A percentile compares a stretch with the other conserved stretches of the same genome.
Conservation (phyloP, 176 grass and related monocot genomes). For the Eragrostis curvula region DNA sequence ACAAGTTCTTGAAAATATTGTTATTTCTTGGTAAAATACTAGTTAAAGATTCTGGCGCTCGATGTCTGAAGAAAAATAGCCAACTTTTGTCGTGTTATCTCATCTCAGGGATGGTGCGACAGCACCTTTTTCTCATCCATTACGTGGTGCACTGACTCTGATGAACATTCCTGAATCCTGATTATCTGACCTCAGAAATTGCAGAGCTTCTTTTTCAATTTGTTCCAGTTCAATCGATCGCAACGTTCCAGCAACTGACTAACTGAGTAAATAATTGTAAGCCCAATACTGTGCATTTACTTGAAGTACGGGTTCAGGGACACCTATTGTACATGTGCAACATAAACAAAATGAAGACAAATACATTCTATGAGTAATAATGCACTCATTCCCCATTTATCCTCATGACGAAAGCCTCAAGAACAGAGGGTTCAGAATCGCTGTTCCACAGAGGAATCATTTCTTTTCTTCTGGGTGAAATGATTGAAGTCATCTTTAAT, state of each 20-base stretch:
- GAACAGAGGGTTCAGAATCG: no score
- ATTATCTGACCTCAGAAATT: not conserved
- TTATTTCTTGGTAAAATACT: not conserved
- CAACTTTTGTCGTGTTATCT: not conserved
- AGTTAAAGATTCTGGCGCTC: not conserved
- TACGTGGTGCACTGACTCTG: no score
- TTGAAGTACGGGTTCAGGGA: not conserved
- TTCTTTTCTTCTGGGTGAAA: no score
- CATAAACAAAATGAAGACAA: no score
- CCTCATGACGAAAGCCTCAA: no score
- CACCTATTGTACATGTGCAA: no score
- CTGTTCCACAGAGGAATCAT: no score
- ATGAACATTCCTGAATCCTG: no score
- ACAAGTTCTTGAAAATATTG: conserved; percentile 6
- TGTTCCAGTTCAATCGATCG: not conserved
- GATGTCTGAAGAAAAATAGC: not conserved
- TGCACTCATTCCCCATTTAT: no score
- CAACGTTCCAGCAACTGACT: no score
- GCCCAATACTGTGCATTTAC: not conserved
- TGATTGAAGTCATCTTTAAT: no score
- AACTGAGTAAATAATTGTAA: not conserved
- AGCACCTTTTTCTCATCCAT: not conserved
- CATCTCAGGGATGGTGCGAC: not conserved
- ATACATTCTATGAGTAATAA: no score
- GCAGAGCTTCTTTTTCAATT: not conserved